These are phyloP conservation scores for Cercospora canescens DNA, from an alignment of 2,329 filamentous ascomycete species.

Conservation along the genomic window DNA sequence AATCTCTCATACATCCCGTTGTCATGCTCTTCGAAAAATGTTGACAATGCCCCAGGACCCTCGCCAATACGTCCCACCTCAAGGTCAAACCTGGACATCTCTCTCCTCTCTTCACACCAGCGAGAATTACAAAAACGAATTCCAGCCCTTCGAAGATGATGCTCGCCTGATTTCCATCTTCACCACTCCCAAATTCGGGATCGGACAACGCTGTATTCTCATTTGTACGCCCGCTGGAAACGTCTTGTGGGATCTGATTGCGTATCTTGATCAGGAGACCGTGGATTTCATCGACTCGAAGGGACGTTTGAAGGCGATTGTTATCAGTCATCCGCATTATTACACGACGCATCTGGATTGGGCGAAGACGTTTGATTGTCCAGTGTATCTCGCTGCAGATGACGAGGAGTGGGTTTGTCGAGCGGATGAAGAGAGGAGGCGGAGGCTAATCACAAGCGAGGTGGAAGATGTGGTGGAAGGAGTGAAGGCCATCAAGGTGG, in stretches of 20 bases:
- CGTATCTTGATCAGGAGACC: slow-evolving; percentile 67
- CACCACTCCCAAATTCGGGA: slow-evolving; percentile 58
- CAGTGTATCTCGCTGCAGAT: slow-evolving; percentile 66
- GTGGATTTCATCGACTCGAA: slow-evolving; percentile 57
- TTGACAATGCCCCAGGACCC: slow-evolving; percentile 48
- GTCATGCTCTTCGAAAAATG: no score
- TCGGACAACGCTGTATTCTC: slow-evolving; percentile 73
- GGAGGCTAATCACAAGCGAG: slow-evolving; percentile 60
- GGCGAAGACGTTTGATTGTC: slow-evolving; percentile 67
- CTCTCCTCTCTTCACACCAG: slow-evolving; percentile 43
- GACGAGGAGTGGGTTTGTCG: slow-evolving; percentile 66
- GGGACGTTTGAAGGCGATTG: slow-evolving; percentile 70
- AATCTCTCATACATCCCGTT: neutral
- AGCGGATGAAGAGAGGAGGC: slow-evolving; percentile 55
- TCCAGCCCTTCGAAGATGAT: slow-evolving; percentile 51
- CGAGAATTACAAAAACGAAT: slow-evolving; percentile 54
- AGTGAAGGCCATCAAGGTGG: slow-evolving; percentile 66
- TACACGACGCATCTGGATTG: slow-evolving; percentile 76
- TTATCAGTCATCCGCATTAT: slow-evolving; percentile 70
- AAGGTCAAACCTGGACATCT: slow-evolving; percentile 67
- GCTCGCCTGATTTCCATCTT: slow-evolving; percentile 46
- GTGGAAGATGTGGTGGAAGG: slow-evolving; percentile 49
- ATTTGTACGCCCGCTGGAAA: slow-evolving; percentile 67
- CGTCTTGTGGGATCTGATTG: slow-evolving; percentile 77
- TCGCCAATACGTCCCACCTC: slow-evolving; percentile 66